These are phyloP conservation scores for Cutaneotrichosporon sp. DNA, from an alignment of 1,284 basidiomycete species.

Conservation along the genomic window DNA sequence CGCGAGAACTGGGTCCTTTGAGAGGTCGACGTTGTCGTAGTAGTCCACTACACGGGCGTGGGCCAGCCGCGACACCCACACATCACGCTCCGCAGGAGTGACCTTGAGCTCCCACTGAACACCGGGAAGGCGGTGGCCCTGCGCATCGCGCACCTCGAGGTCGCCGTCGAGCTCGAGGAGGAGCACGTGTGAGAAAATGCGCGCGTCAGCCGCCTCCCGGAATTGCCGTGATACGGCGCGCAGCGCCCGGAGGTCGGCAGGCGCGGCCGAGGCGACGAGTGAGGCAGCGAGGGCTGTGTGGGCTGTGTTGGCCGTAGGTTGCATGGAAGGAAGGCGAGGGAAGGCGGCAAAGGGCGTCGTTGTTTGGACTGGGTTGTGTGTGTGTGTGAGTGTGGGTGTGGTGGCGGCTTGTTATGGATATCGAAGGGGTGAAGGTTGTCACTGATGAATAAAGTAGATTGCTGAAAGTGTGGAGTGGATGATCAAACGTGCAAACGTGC, in stretches of 20 bases:
- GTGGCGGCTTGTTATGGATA: too few relatives aligned
- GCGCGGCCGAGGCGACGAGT: slow-evolving; percentile 6
- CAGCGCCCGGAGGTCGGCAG: slow-evolving; percentile 8
- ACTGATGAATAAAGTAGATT: too few relatives aligned
- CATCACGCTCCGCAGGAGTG: not conserved
- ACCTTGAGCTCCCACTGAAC: slow-evolving; percentile 8
- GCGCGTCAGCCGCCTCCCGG: slow-evolving; percentile 11
- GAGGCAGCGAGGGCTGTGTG: slow-evolving; percentile 7
- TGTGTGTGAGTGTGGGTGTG: too few relatives aligned
- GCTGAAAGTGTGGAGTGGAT: too few relatives aligned
- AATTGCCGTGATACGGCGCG: slow-evolving; percentile 7
- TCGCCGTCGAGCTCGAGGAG: slow-evolving; percentile 8
- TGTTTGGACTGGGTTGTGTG: not conserved
- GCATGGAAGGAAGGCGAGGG: not conserved
- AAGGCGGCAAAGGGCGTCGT: not conserved
- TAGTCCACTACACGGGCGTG: slow-evolving; percentile 14
- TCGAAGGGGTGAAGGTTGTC: not conserved
- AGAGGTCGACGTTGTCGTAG: slow-evolving; percentile 13
- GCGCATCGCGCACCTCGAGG: slow-evolving; percentile 12
- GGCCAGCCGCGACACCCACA: not conserved
- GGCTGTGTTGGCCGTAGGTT: not conserved
- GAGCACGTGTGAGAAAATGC: slow-evolving; percentile 8
- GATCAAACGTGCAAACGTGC: too few relatives aligned
- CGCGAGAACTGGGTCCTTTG: slow-evolving; percentile 10
- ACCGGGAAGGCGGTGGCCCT: slow-evolving; percentile 12